Base-by-base conservation (phyloP, 2,329 filamentous ascomycete species). In the Chrysoporthe austroafricana region DNA sequence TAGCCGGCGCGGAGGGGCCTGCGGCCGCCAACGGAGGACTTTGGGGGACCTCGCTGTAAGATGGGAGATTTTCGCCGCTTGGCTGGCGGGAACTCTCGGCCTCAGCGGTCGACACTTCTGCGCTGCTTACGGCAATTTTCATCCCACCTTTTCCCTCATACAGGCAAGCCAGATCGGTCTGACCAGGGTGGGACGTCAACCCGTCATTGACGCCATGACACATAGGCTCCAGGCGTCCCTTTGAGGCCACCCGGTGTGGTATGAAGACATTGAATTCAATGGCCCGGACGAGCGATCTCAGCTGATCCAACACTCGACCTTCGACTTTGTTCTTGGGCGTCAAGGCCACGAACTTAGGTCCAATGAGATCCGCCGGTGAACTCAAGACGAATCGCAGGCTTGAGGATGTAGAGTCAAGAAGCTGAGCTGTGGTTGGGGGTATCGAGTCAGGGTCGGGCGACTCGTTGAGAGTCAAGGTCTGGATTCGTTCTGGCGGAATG, bases 111-210 rank as follows among this genome's bases (percentile, higher is more conserved):
- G 61, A n/a, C 39, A 26, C 11, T 16, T 50, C 63, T 43, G 63
- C 42, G 39, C 6, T 44, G 42, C 39, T 50, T 18, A 39, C 39
- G 3, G 18, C n/a, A 21, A 42, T 26, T 13, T 46, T 62, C 11
- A 62, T 36, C 42, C 64, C 64, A 7, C 64, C 64, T 57, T n/a
- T 57, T 14, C 64, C 64, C 21, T 62, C 50, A 26, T 66, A 66
- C 18, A 66, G 42, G 42, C 64, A 62, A 14, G 64, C 64, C 39
- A 66, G 36, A 42, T 66, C 64, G 13, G 50, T 18, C 50, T 66
- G 58, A 11, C 58, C 58, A 13, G 58, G 58, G 8, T 39, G 39
- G 9, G 64, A 62, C 13, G 34, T 57, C 39, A 62, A 32, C 13
- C 58, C 46, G 16, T 62, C 59, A 36, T 6, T 44, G 5, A 62